Percentiles rank a stretch among this genome's conserved stretches.
Conservation (phyloP, 768 basidiomycete species). For the Tricholoma flavovirens region DNA sequence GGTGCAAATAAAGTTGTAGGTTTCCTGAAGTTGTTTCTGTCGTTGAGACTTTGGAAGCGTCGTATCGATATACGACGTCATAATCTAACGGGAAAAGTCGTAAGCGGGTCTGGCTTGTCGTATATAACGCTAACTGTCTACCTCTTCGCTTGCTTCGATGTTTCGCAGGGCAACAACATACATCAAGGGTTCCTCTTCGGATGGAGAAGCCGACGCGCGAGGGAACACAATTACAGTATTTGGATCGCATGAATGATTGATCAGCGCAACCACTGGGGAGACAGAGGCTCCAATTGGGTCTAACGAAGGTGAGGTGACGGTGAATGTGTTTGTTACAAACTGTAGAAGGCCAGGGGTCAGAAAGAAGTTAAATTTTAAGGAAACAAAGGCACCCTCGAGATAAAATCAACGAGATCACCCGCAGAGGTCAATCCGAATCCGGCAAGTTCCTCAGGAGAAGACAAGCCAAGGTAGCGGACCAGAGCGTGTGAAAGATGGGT, state of each 20-base stretch:
- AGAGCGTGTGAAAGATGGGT: slow-evolving; percentile 70
- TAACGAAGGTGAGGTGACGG: slow-evolving; percentile 72
- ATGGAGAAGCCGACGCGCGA: slow-evolving; percentile 30
- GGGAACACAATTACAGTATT: slow-evolving; percentile 94
- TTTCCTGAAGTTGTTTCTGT: slow-evolving; percentile 52
- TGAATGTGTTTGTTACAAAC: slow-evolving; percentile 92
- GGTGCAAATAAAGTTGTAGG: slow-evolving; percentile 73
- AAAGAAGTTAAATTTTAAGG: not conserved
- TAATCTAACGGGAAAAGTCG: slow-evolving; percentile 42
- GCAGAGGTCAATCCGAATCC: slow-evolving; percentile 51
- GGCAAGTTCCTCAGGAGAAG: slow-evolving; percentile 52
- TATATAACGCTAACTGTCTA: slow-evolving; percentile 19
- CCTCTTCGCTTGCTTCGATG: slow-evolving; percentile 68
- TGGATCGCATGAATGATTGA: slow-evolving; percentile 86
- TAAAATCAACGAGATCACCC: slow-evolving; percentile 60
- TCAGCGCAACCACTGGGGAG: slow-evolving; percentile 71
- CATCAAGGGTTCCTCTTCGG: slow-evolving; percentile 53
- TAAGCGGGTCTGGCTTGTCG: not conserved
- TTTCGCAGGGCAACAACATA: slow-evolving; percentile 66
- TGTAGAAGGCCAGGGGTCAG: slow-evolving; percentile 24
- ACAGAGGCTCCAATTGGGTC: slow-evolving; percentile 81
- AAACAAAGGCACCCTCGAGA: slow-evolving; percentile 55
- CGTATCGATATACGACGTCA: slow-evolving; percentile 83
- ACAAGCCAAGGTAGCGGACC: slow-evolving; percentile 61
- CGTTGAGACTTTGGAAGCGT: slow-evolving; percentile 58